These are phyloP conservation scores for Iris macrosiphon DNA, from an alignment of 106 monocot species.

Conservation along the genomic window DNA sequence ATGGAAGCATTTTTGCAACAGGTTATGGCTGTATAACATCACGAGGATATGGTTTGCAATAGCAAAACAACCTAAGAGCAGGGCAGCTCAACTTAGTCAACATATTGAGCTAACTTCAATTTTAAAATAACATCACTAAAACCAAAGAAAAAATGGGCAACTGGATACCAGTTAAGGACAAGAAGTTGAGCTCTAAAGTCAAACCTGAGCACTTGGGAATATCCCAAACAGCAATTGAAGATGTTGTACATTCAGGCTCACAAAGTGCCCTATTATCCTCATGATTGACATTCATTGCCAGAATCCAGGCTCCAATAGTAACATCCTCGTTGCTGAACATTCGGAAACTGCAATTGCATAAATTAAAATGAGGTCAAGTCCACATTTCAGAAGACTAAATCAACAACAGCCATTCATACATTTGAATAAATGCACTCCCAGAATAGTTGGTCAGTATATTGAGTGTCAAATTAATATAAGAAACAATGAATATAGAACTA, in stretches of 20 bases:
- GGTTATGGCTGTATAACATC: too few species aligned
- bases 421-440: too few species aligned
- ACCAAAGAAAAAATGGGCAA: not conserved
- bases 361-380: not conserved
- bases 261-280: constrained; percentile 64
- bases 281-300: constrained; percentile 97
- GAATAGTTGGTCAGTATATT: too few species aligned
- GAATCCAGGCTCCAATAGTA: constrained; percentile 92
- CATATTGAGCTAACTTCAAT: not conserved
- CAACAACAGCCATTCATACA: too few species aligned
- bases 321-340: constrained; percentile 99
- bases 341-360: constrained; percentile 55
- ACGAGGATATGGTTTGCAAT: too few species aligned
- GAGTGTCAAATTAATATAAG: too few species aligned
- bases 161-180: too few species aligned
- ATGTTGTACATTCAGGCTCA: constrained; percentile 43
- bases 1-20: too few species aligned
- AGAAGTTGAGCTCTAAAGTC: too few species aligned
- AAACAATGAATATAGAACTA: too few species aligned
- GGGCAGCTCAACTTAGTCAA: not conserved
- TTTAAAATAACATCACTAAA: not conserved
- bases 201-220: constrained; percentile 93
- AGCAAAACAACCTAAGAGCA: not conserved
- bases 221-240: constrained; percentile 96
- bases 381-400: not conserved